Evolutionary conservation across 768 basidiomycete species (phyloP).

Genomic region (Suillus variegatus): DNA sequence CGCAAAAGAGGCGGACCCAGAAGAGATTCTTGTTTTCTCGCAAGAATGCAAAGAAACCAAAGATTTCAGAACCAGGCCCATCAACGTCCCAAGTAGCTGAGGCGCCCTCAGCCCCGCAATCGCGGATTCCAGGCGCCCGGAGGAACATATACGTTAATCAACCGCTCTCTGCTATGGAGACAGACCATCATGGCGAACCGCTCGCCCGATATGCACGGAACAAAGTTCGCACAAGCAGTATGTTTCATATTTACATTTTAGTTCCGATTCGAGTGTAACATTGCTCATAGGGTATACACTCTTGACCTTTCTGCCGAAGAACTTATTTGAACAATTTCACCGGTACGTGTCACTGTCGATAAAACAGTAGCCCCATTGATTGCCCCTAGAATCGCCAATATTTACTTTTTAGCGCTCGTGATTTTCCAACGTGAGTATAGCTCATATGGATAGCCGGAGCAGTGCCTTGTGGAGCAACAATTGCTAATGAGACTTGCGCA

Average conservation of each 20-base stretch:
- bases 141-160: constrained; percentile 84
- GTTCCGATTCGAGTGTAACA: constrained; percentile 1
- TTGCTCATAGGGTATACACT: constrained; percentile 76
- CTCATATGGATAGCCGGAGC: neutral
- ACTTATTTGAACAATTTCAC: constrained; percentile 92
- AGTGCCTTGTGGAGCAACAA: constrained; percentile 4
- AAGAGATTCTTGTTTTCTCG: constrained; percentile 62
- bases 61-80: constrained; percentile 32
- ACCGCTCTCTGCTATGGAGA: constrained; percentile 62
- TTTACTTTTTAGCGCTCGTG: constrained; percentile 88
- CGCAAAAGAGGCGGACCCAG: constrained; percentile 56
- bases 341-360: constrained; percentile 46
- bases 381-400: constrained; percentile 71
- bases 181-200: constrained; percentile 76
- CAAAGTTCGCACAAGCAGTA: constrained; percentile 93
- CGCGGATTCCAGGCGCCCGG: constrained; percentile 49
- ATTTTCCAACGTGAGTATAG: constrained; percentile 66
- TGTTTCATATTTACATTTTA: constrained; percentile 32
- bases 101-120: constrained; percentile 13
- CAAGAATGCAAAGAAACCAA: constrained; percentile 46
- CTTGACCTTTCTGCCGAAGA: constrained; percentile 90
- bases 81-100: constrained; percentile 25
- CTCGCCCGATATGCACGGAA: constrained; percentile 80
- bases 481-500: constrained; percentile 29
- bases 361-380: neutral